Base-by-base conservation (phyloP, 495 filamentous ascomycete genomes). In the Xylaria castorea region DNA sequence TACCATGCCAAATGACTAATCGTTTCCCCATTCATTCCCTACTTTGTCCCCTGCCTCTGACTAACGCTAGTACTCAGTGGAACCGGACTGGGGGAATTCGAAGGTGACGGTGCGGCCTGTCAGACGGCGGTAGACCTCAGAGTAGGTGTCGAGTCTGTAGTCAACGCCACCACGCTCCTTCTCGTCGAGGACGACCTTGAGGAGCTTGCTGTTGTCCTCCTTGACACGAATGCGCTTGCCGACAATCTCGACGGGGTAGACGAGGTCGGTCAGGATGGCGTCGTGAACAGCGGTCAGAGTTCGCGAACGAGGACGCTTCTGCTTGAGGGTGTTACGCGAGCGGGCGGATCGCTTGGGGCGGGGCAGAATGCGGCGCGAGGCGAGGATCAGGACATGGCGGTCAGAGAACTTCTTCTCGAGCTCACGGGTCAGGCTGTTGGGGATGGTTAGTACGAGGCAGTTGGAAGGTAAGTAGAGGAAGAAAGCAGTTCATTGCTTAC, bases 341-440 rank as follows among this genome's bases (percentile, higher is more conserved):
- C 94, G 95, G 88, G 89, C 91, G 84, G 92, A 95, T 80, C 96
- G 96, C 90, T 97, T 97, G 81, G 96, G 96, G 80, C 93, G 93
- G 81, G 96, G 95, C 69, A 99, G 93, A 82, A 99, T 99, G 85
- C 96, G 95, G 90, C 96, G 96, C 81, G 95, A 94, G 79, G 95
- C 96, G 75, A 99, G 91, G 91, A 99, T 94, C 82, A 99, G 90
- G 84, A 99, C 96, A 87, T 99, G 96, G 86, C 96, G 95, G 90
- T 98, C 96, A 76, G 96, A 97, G 93, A 99, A 99, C 89, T 98
- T 99, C 94, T 99, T 98, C 90, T 99, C 96, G 80, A 99, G 94
- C 90, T 99, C 96, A 85, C 96, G 96, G 86, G 96, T 98, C 78
- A 99, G 91, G 81, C 96, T 98, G 66, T 22, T 20, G n/a, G 16